Percentiles rank a stretch among this genome's conserved stretches.
These are phyloP conservation scores for Aspergillus novoparasiticus DNA, from an alignment of 2,329 filamentous ascomycete genomes.

Conservation along the genomic window DNA sequence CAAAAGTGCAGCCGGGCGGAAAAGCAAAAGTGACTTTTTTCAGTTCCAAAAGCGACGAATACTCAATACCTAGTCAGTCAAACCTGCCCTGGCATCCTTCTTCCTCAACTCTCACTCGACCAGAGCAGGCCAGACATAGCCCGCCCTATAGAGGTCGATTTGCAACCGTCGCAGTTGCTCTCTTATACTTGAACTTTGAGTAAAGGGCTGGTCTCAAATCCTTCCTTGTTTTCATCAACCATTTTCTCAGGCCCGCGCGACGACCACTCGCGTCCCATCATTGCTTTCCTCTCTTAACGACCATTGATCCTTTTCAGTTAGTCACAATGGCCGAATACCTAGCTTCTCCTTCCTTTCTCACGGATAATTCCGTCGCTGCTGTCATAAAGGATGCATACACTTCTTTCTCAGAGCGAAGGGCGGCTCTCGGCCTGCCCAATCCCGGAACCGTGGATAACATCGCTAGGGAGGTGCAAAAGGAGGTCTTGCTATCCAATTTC, in stretches of 20 bases:
- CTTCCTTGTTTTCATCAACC: slow-evolving; percentile 26
- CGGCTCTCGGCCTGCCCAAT: slow-evolving; percentile 84
- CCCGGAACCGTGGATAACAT: slow-evolving; percentile 90
- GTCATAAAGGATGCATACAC: slow-evolving; percentile 75
- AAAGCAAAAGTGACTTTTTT: slow-evolving; percentile 39
- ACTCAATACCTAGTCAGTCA: slow-evolving; percentile 9
- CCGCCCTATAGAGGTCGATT: slow-evolving; percentile 10
- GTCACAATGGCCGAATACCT: slow-evolving; percentile 45
- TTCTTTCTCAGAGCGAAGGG: slow-evolving; percentile 82
- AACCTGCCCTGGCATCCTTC: slow-evolving; percentile 17
- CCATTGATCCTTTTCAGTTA: slow-evolving; percentile 17
- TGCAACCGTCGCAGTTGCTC: neutral
- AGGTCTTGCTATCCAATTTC: slow-evolving; percentile 93
- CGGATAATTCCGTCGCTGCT: slow-evolving; percentile 71
- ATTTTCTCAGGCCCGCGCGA: slow-evolving; percentile 29
- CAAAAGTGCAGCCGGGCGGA: slow-evolving; percentile 31
- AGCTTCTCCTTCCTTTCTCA: slow-evolving; percentile 65
- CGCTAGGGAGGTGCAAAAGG: slow-evolving; percentile 88
- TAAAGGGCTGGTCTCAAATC: slow-evolving; percentile 34
- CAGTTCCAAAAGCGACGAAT: slow-evolving; percentile 23
- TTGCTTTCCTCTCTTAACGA: slow-evolving; percentile 15
- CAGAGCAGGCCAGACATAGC: slow-evolving; percentile 29
- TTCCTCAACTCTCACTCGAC: slow-evolving; percentile 19
- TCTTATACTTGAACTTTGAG: slow-evolving; percentile 14
- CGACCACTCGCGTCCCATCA: slow-evolving; percentile 17